Evolutionary conservation across 768 basidiomycete species (phyloP).

Genomic region (Trametes meyenii): DNA sequence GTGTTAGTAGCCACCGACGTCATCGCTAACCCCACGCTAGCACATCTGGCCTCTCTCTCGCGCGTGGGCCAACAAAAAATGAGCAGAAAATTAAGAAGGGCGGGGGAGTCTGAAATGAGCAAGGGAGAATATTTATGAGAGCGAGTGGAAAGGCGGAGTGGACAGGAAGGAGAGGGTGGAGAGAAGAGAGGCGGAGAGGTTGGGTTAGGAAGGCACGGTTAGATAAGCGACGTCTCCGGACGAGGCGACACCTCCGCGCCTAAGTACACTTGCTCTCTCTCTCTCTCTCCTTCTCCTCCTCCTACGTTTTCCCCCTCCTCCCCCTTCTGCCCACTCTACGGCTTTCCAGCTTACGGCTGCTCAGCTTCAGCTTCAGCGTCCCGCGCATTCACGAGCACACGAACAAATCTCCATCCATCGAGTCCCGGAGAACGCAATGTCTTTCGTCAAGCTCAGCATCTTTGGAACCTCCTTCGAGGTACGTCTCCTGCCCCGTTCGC

Average conservation of each 20-base stretch:
- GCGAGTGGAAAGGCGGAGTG: not conserved
- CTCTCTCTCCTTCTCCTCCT: not conserved
- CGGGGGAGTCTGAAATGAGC: too few species aligned
- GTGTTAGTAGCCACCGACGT: constrained; percentile 20
- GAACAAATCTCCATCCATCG: not conserved
- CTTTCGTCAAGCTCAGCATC: constrained; percentile 97
- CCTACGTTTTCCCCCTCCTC: not conserved
- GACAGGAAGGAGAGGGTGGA: too few species aligned
- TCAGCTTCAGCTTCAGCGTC: not conserved
- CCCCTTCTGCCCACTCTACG: constrained; percentile 4
- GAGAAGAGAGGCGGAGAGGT: not conserved
- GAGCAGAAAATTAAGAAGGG: not conserved
- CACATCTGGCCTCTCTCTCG: not conserved
- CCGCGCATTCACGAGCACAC: constrained; percentile 3
- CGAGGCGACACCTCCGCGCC: not conserved
- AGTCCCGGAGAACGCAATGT: constrained; percentile 50
- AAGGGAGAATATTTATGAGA: not conserved
- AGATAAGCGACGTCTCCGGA: constrained; percentile 17
- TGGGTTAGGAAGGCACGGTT: constrained; percentile 13
- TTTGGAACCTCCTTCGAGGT: constrained; percentile 99
- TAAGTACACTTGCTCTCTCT: not conserved
- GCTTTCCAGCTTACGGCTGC: not conserved
- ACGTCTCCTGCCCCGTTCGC: constrained; percentile 24
- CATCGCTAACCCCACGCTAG: constrained; percentile 8
- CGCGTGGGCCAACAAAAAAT: not conserved